phyloP scores from a whole-genome alignment of 371 early-diverging fungal genomes.

The Rhizopus sp. region DNA sequence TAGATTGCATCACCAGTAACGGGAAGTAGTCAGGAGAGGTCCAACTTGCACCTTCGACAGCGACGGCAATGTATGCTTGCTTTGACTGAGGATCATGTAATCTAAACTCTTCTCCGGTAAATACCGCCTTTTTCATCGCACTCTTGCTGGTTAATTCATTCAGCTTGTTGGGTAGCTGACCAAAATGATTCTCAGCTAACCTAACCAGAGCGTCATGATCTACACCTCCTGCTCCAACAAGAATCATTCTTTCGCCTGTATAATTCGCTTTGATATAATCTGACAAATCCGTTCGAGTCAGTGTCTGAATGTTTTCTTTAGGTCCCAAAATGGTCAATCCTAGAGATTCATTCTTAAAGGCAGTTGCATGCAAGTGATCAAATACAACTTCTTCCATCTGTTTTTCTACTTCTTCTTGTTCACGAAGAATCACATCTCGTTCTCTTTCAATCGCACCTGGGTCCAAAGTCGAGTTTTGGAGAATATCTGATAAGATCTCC shows the following conservation, averaged over 20 bases:
- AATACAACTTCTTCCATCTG: constrained; percentile 85
- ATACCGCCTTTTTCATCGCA: constrained; percentile 58
- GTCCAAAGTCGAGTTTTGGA: constrained; percentile 88
- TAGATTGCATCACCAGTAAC: constrained; percentile 87
- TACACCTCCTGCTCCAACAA: constrained; percentile 91
- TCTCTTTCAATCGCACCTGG: constrained; percentile 82
- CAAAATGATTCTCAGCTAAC: constrained; percentile 90
- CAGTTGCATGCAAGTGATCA: constrained; percentile 92
- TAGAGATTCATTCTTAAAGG: constrained; percentile 87
- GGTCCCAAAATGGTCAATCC: constrained; percentile 92
- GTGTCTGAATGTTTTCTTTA: constrained; percentile 79
- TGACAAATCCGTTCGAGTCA: constrained; percentile 78
- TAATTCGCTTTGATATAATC: constrained; percentile 87
- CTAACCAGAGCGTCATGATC: constrained; percentile 89
- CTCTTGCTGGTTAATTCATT: constrained; percentile 42
- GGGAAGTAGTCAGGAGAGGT: constrained; percentile 91
- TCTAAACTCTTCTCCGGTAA: constrained; percentile 89
- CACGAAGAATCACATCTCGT: constrained; percentile 87
- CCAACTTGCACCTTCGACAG: constrained; percentile 93
- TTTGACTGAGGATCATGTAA: constrained; percentile 89
- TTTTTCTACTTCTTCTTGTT: constrained; percentile 89
- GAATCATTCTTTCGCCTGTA: constrained; percentile 90
- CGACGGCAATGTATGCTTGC: constrained; percentile 93
- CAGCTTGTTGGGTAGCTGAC: constrained; percentile 42
- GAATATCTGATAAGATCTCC: constrained; percentile 87